Evolutionary conservation across 108 stramenopile species (phyloP), one percentile per base, ranked within the genome.

Genomic region (Cyclotella cryptica): DNA sequence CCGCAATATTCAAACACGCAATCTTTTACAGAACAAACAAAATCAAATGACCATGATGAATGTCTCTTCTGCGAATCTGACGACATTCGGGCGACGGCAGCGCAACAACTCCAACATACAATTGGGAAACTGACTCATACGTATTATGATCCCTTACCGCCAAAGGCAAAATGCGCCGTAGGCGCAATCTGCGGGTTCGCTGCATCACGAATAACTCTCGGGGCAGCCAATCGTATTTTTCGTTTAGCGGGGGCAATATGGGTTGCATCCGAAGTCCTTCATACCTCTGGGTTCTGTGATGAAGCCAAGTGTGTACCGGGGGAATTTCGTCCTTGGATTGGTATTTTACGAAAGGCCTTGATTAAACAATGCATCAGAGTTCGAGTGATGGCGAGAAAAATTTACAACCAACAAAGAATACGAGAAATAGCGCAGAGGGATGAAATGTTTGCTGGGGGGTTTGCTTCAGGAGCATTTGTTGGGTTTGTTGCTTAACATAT

Each of bases 401-500:
- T 74, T 0, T 81, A 57, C 29, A 28, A 81, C 64, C 57, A 81
- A 35, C 72, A 81, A 0, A 46, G 68, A 4, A 81, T 81, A 69
- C 66, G 80, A 28, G 62, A 81, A 43, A 28, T 81, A 17, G 80
- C 80, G 22, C 72, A 69, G 27, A 63, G 55, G 58, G 73, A 81
- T 69, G 80, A 72, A 45, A 35, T 69, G 26, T 54, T 74, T 27
- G 58, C 73, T n/a, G 72, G 60, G 2, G 80, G 80, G 1, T 81
- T 81, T 62, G 80, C 80, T 40, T 55, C 80, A 42, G 80, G 80
- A 10, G 72, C 73, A 35, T 81, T 81, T 65, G 46, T 81, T 63
- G 80, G 80, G 9, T 81, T 81, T 57, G 67, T 81, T 74, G 60
- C 74, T 27, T 81, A 62, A 77, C n/a, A n/a, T n/a, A n/a, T n/a